Evolutionary conservation across 371 early-diverging fungal genomes (phyloP), one percentile per base, ranked within the genome.

Genomic region (Mucor piriformis): DNA sequence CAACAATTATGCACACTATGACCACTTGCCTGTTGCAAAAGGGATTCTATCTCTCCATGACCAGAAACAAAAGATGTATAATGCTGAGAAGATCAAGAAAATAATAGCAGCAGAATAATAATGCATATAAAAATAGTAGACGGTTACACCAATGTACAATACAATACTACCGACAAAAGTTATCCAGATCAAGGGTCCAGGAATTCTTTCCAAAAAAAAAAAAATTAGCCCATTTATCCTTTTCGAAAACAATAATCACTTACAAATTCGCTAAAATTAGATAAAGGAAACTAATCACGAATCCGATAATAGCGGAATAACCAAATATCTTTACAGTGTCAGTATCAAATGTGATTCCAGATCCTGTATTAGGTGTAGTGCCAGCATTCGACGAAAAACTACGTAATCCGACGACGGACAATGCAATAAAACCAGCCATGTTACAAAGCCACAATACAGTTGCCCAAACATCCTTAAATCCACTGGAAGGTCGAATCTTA

Each of bases 401-500:
- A 11, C 69, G 73, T 42, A 90, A 60, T 7, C 77, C 81, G 44
- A 87, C 63, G 4, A 81, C 79, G 1, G 84, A 77, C 18, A 90
- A 73, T 0, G 78, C 90, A 48, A 82, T 79, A 60, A 88, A 90
- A 29, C 78, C 84, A 13, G 73, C 85, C 37, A 86, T 57, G 61
- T 88, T 83, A 57, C 67, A 61, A 2, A 86, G 25, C 68, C 87
- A 91, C 35, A 88, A 73, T 3, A 74, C 59, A 0, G 86, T 64
- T 3, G 91, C 91, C 91, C 91, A 90, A 27, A 87, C 65, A 65
- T 90, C 90, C 32, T 83, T 83, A 67, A 67, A 84, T n/a, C 79
- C 74, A 35, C 69, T 70, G 0, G 73, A 54, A 24, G 74, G 74
- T 49, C 63, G 55, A 15, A 72, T 70, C 35, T 74, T 66, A 33